Evolutionary conservation across 208 protist genomes (phyloP).

Genomic region (Leishmania major): DNA sequence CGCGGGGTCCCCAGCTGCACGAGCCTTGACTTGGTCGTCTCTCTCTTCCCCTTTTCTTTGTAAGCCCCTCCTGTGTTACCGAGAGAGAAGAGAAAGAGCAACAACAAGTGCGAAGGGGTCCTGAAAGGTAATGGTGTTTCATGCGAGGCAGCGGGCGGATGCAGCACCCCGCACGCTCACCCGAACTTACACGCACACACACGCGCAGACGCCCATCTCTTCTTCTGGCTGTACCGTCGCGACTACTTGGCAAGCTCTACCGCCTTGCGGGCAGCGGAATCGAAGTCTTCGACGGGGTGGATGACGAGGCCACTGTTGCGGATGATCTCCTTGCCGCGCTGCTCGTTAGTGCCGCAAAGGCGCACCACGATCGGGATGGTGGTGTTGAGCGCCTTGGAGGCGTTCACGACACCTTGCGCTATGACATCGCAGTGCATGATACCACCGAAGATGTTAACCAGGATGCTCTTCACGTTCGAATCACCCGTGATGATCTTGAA

Average conservation of each 20-base stretch:
- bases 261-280: conserved; percentile 79
- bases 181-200: not conserved
- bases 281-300: conserved; percentile 84
- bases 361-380: conserved; percentile 95
- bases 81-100: not conserved
- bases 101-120: not conserved
- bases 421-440: conserved; percentile 99
- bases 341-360: conserved; percentile 96
- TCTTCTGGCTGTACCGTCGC: not conserved
- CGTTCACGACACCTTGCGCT: conserved; percentile 96
- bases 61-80: not conserved
- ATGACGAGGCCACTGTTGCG: conserved; percentile 82
- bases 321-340: conserved; percentile 95
- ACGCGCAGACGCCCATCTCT: not conserved
- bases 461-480: conserved; percentile 94
- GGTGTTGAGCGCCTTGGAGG: conserved; percentile 84
- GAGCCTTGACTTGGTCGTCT: not conserved
- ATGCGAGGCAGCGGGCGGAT: not conserved
- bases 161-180: not conserved
- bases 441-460: conserved; percentile 99
- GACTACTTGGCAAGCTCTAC: conserved; percentile 55
- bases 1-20: not conserved
- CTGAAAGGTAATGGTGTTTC: not conserved
- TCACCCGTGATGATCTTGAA: conserved; percentile 98
- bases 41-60: not conserved